phyloP scores from a whole-genome alignment of 2,329 filamentous ascomycete species.

The Corniculantispora saksenae region DNA sequence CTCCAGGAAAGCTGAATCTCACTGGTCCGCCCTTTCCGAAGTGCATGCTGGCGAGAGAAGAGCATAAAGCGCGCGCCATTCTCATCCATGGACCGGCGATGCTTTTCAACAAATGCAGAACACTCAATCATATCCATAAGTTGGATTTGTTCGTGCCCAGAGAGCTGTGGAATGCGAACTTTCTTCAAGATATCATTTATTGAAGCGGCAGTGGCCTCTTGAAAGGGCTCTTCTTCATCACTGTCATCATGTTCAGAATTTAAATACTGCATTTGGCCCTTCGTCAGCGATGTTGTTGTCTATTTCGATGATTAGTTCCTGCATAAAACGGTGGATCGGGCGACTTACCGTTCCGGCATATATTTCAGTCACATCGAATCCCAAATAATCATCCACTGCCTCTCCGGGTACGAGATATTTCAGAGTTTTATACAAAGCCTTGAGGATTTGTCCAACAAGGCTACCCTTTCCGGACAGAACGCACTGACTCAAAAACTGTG shows the following conservation, averaged over 20 bases:
- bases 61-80: conserved; percentile 86
- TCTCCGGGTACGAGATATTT: conserved; percentile 86
- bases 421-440: conserved; percentile 71
- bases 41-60: conserved; percentile 79
- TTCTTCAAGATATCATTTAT: conserved; percentile 78
- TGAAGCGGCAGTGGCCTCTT: conserved; percentile 66
- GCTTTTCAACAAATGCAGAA: conserved; percentile 78
- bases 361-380: conserved; percentile 62
- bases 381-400: conserved; percentile 74
- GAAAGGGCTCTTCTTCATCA: conserved; percentile 63
- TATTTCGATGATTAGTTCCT: conserved; percentile 3
- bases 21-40: conserved; percentile 65
- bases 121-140: conserved; percentile 84
- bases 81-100: conserved; percentile 85
- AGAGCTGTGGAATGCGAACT: conserved; percentile 75
- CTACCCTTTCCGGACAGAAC: conserved; percentile 76
- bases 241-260: conserved; percentile 36
- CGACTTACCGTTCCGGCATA: conserved; percentile 40
- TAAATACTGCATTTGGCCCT: conserved; percentile 40
- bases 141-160: conserved; percentile 83
- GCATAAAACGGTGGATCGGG: background rate
- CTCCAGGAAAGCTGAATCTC: conserved; percentile 71
- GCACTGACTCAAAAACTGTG: conserved; percentile 84
- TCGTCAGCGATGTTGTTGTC: conserved; percentile 22
- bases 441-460: conserved; percentile 71